phyloP scores from a whole-genome alignment of 345 rosid genomes.

The Rhizophora apiculata region DNA sequence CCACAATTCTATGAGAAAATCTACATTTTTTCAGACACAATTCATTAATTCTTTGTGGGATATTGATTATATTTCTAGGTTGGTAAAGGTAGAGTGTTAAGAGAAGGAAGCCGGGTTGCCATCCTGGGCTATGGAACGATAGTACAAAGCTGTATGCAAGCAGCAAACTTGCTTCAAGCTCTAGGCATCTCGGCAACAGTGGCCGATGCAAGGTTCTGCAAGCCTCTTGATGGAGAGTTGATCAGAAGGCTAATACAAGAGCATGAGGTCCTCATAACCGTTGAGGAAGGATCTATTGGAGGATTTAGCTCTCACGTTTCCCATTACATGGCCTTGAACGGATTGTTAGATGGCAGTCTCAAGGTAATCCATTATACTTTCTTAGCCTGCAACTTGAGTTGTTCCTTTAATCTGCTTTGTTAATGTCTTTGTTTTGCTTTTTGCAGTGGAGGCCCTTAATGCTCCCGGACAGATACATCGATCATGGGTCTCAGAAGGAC shows the following conservation, averaged over 20 bases:
- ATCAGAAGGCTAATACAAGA: constrained; percentile 30
- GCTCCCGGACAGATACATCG: constrained; percentile 49
- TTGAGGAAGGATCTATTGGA: constrained; percentile 55
- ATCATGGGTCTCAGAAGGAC: constrained; percentile 45
- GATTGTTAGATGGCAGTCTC: constrained; percentile 41
- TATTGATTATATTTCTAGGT: constrained; percentile 19
- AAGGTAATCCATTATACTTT: constrained; percentile 27
- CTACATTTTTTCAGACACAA: neutral
- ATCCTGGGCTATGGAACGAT: constrained; percentile 46
- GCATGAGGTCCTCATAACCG: constrained; percentile 43
- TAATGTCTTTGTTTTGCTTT: neutral
- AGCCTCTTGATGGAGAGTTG: constrained; percentile 42
- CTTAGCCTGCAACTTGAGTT: neutral
- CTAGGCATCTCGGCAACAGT: constrained; percentile 33
- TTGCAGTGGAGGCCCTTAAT: constrained; percentile 56
- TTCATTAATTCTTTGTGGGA: neutral
- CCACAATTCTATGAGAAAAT: neutral
- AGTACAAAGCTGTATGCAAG: constrained; percentile 39
- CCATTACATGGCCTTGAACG: constrained; percentile 41
- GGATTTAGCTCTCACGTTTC: constrained; percentile 51
- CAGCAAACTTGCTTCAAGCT: constrained; percentile 31
- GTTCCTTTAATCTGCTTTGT: too few relatives aligned
- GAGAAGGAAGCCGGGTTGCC: constrained; percentile 41
- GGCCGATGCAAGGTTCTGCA: constrained; percentile 54
- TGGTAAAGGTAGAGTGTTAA: constrained; percentile 45